Evolutionary conservation across 169 alveolate genomes (phyloP).

Genomic region (Plasmodium inui): DNA sequence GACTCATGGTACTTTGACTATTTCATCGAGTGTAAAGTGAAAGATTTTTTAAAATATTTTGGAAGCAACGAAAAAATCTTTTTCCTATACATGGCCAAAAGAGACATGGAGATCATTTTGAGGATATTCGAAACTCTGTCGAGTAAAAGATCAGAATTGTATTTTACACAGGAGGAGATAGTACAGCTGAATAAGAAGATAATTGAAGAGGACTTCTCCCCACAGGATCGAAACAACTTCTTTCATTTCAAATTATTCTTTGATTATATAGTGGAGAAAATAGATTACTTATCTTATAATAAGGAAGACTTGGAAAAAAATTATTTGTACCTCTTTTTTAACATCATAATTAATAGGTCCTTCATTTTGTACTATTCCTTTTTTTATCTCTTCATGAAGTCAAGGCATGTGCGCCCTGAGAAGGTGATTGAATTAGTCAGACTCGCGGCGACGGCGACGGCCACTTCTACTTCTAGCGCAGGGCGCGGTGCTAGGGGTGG

Average conservation of each 20-base stretch:
- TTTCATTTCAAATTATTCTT: constrained; percentile 45
- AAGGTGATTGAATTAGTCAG: background rate
- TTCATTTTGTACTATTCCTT: constrained; percentile 54
- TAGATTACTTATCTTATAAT: constrained; percentile 55
- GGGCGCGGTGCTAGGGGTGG: background rate
- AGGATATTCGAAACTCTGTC: constrained; percentile 18
- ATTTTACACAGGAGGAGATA: constrained; percentile 69
- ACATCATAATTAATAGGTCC: constrained; percentile 52
- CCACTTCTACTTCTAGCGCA: background rate
- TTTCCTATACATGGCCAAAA: constrained; percentile 31
- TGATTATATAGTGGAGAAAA: constrained; percentile 59
- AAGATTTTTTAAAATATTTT: constrained; percentile 41
- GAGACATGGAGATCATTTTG: constrained; percentile 41
- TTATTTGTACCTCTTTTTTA: constrained; percentile 49
- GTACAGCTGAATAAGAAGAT: constrained; percentile 23
- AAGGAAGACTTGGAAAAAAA: constrained; percentile 74
- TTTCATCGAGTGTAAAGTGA: constrained; percentile 44
- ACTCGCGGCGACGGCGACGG: background rate
- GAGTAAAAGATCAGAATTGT: constrained; percentile 1
- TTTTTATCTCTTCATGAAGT: constrained; percentile 30
- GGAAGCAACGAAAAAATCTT: background rate
- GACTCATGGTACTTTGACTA: constrained; percentile 75
- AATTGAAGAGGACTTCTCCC: constrained; percentile 32
- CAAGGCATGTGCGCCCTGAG: constrained; percentile 6
- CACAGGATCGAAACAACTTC: constrained; percentile 37